A percentile compares a stretch with the other conserved stretches of the same genome.
phyloP scores from a whole-genome alignment of 176 grass and related monocot genomes.

The Oropetium thomaeum region DNA sequence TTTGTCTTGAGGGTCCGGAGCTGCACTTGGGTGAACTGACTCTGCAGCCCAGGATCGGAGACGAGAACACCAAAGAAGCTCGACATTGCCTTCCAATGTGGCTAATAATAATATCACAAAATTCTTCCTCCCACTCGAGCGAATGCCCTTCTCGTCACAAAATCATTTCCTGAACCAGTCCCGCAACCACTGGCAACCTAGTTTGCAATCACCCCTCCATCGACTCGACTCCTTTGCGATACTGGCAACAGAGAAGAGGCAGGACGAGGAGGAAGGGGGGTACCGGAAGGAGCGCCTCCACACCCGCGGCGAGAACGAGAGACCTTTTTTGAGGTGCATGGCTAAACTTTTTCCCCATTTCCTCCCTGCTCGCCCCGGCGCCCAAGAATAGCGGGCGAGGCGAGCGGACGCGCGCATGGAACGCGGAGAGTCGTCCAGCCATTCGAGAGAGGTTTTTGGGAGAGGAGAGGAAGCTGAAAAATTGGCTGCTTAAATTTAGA shows the following conservation, averaged over 20 bases:
- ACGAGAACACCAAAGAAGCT: conserved; percentile 77
- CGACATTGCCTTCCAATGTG: conserved; percentile 54
- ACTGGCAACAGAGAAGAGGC: not conserved
- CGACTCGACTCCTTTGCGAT: not conserved
- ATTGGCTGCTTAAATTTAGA: conserved; percentile 15
- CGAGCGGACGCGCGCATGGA: conserved; percentile 21
- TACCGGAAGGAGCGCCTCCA: not conserved
- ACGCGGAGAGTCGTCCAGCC: conserved; percentile 16
- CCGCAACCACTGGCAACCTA: not conserved
- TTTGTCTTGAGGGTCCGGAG: conserved; percentile 78
- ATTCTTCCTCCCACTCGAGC: not conserved
- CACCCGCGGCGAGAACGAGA: not conserved
- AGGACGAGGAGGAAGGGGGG: too few relatives aligned
- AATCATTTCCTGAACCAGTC: not conserved
- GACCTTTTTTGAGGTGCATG: not conserved
- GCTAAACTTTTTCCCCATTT: not conserved
- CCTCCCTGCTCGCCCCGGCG: not conserved
- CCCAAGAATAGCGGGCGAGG: conserved; percentile 35
- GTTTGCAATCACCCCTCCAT: not conserved
- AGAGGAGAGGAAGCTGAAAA: conserved; percentile 31
- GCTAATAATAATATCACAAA: not conserved
- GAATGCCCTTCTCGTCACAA: not conserved
- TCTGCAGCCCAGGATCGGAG: conserved; percentile 86
- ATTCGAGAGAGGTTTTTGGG: not conserved
- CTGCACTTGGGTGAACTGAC: conserved; percentile 98